Base-by-base conservation (phyloP, 306 rosid species). In the Begonia loranthoides region DNA sequence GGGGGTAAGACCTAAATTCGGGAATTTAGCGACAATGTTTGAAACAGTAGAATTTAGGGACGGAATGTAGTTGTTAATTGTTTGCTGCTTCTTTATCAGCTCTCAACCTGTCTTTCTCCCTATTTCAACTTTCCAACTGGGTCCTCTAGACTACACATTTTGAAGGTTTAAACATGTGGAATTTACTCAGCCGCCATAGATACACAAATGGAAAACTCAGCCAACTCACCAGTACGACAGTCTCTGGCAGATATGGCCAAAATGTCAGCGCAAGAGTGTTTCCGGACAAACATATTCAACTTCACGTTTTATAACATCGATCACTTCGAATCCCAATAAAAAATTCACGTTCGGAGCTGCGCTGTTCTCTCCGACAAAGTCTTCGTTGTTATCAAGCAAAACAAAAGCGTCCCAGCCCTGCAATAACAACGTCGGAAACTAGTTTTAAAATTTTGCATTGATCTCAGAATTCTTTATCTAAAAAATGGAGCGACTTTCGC, bases 331-430 rank as follows among this genome's bases (percentile, higher is more conserved):
- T 39, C 99, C 99, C 53, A 92, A 68, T 11, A 86, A 65, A 12
- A 87, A 80, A 45, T 86, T 86, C 74, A 74, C 47, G 67, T 86
- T 90, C 15, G 94, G 95, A 9, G 61, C 80, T n/a, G 95, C 94
- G 1, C 82, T 86, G 63, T 90, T 90, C 64, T 90, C 94, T 3
- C 95, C 94, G 1, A 80, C 78, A 9, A 82, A 78, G 63, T 60
- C 57, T 13, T 63, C 51, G 7, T 47, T 73, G 56, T 80, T 95
- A 61, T 85, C 97, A 40, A 92, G 51, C 63, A 92, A 61, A 13
- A 86, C 96, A 0, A 94, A 92, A 58, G 79, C 94, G 59, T 86
- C 94, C 59, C 95, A 82, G 0, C 99, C 92, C 95, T 90, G 67
- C 51, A 68, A 51, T 43, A 17, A 21, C 22, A 19, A 19, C 22